A percentile compares a stretch with the other conserved stretches of the same genome.
phyloP scores from a whole-genome alignment of 2,329 filamentous ascomycete species.

The Furcasterigmium sp. region DNA sequence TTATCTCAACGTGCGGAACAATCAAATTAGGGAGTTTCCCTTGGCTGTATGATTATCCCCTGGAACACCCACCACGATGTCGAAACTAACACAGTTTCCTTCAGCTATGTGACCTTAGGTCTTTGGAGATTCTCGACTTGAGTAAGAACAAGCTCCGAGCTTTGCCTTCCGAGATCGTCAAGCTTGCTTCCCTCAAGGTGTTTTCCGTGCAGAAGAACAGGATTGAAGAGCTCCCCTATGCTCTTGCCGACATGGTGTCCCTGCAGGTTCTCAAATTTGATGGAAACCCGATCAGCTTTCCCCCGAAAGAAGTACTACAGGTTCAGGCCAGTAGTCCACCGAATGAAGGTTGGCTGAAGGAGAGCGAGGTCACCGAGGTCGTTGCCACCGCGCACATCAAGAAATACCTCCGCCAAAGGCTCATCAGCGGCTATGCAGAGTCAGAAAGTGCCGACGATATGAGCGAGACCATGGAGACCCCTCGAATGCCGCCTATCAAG shows the following conservation, averaged over 20 bases:
- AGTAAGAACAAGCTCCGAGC: conserved; percentile 78
- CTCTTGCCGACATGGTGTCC: conserved; percentile 83
- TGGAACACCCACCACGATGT: no score
- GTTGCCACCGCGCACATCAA: conserved; percentile 57
- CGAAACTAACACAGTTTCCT: neutral
- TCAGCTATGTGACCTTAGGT: conserved; percentile 78
- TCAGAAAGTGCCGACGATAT: conserved; percentile 54
- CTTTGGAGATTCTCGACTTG: conserved; percentile 88
- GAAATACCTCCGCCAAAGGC: conserved; percentile 50
- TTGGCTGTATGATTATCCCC: conserved; percentile 37
- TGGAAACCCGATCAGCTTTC: conserved; percentile 74
- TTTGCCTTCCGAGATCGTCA: conserved; percentile 74
- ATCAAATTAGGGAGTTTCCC: conserved; percentile 61
- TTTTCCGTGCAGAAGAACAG: conserved; percentile 83
- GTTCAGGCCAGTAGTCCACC: conserved; percentile 49
- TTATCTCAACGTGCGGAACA: conserved; percentile 77
- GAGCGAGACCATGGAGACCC: conserved; percentile 75
- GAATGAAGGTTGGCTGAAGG: conserved; percentile 50
- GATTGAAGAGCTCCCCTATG: conserved; percentile 77
- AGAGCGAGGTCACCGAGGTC: conserved; percentile 60
- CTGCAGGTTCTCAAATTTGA: conserved; percentile 86
- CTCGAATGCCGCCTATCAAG: conserved; percentile 59
- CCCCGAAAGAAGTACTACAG: conserved; percentile 64
- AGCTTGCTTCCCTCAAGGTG: conserved; percentile 80
- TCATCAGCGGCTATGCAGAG: conserved; percentile 43